Percentiles rank a stretch among this genome's conserved stretches.
Conservation (phyloP, 208 protist species). For the Wallacemonas rigidus region DNA sequence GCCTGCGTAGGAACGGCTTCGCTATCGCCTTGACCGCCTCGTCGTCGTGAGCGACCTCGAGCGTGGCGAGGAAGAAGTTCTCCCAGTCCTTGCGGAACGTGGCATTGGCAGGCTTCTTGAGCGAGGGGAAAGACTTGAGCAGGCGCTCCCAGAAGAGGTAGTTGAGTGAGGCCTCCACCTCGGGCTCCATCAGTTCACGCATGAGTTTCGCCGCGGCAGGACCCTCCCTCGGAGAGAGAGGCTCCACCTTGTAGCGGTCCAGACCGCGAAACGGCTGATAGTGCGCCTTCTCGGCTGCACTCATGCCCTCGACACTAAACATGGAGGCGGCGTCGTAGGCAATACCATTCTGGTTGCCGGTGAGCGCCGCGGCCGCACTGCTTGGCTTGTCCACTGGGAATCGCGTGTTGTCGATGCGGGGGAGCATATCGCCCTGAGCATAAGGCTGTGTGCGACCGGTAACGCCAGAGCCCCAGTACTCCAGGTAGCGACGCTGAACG, state of each 20-base stretch:
- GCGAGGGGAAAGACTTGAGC: slow-evolving; percentile 78
- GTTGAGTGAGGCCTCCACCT: slow-evolving; percentile 37
- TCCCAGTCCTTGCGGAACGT: slow-evolving; percentile 66
- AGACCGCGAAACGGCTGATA: slow-evolving; percentile 74
- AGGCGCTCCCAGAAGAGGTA: slow-evolving; percentile 75
- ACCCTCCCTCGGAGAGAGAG: slow-evolving; percentile 42
- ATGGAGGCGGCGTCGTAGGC: slow-evolving; percentile 82
- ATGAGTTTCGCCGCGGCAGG: slow-evolving; percentile 48
- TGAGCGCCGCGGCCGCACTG: slow-evolving; percentile 60
- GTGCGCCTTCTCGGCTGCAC: slow-evolving; percentile 68
- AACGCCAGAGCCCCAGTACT: slow-evolving; percentile 82
- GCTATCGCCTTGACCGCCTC: slow-evolving; percentile 58
- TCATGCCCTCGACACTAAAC: slow-evolving; percentile 69
- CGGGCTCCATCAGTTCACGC: slow-evolving; percentile 45
- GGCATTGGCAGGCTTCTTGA: slow-evolving; percentile 65
- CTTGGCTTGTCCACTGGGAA: slow-evolving; percentile 56
- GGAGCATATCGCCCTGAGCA: slow-evolving; percentile 84
- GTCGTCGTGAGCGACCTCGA: slow-evolving; percentile 74
- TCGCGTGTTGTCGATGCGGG: slow-evolving; percentile 72
- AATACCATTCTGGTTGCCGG: slow-evolving; percentile 70
- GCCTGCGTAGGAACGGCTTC: slow-evolving; percentile 66
- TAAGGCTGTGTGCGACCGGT: slow-evolving; percentile 84
- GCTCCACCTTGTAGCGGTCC: slow-evolving; percentile 60
- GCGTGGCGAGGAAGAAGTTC: slow-evolving; percentile 69
- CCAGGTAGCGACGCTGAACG: slow-evolving; percentile 59